Conservation (phyloP, 2,329 filamentous ascomycete genomes). For the Colletotrichum sp. region DNA sequence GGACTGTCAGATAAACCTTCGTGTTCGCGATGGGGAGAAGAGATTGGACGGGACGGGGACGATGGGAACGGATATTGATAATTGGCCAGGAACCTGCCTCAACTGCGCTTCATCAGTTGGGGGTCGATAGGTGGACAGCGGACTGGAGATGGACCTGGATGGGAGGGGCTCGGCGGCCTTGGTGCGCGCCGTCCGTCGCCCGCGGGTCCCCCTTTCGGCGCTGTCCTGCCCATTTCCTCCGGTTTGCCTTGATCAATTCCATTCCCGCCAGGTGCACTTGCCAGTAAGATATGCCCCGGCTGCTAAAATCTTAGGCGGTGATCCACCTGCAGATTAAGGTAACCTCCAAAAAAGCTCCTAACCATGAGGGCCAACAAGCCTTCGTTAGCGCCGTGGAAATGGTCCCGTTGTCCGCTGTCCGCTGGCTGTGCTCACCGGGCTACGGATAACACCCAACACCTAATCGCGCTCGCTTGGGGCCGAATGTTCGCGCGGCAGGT, state of each 20-base stretch:
- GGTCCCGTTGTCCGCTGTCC: neutral
- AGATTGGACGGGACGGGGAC: neutral
- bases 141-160: neutral
- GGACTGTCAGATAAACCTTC: neutral
- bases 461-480: neutral
- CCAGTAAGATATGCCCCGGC: neutral
- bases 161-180: neutral
- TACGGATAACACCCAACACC: neutral
- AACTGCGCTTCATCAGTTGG: neutral
- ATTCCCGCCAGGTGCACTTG: neutral
- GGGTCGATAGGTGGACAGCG: neutral
- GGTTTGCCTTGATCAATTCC: neutral
- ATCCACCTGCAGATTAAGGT: neutral
- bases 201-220: neutral
- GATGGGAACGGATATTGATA: neutral
- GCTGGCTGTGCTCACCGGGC: neutral
- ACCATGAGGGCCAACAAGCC: neutral
- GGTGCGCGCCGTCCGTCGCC: neutral
- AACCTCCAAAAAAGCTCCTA: neutral
- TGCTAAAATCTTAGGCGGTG: neutral
- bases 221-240: neutral
- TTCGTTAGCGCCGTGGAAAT: neutral
- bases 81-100: neutral
- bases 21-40: neutral
- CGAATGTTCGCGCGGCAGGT: conserved; percentile 4